Base-by-base conservation (phyloP, 2,329 filamentous ascomycete species). In the Colletotrichum simmondsii region DNA sequence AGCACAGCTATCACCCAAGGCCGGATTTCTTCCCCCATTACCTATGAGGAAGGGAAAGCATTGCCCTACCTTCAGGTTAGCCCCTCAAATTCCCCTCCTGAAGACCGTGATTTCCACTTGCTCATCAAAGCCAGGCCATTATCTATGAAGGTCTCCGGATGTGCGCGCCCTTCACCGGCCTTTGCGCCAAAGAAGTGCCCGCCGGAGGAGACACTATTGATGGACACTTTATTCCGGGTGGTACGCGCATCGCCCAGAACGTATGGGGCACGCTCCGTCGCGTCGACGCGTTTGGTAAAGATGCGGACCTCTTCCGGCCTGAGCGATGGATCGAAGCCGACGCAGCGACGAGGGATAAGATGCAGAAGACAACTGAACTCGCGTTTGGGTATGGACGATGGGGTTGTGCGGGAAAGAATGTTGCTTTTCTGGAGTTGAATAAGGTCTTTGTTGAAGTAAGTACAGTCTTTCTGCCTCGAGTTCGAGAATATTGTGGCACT, bases 241-340 rank as follows among this genome's bases (percentile, higher is more conserved):
- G 80, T 1, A 81, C 80, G 0, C 75, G 75, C 35, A 75, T 81
- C 8, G 78, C 74, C 64, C 81, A 82, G 60, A 84, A 82, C 65
- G 78, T 83, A 5, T 84, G 83, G 74, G 82, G 80, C 1, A 75
- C 86, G 14, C 81, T 85, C 64, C 79, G 80, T 19, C 78, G 82
- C 46, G 79, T 81, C 64, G 74, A 76, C n/a, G 76, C 82, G 16
- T 83, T 82, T 63, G 84, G 85, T 7, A 72, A 77, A 1, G 84
- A 87, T 70, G 81, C 83, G 2, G 77, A 82, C 32, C 68, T 83
- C 0, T 89, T 85, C 76, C 79, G 82, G 19, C 88, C 87, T 1
- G 87, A 87, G 58, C 81, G 88, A 46, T 89, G 87, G 85, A 74
- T 89, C 16, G 80, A 85, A 70, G 80, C 77, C 16, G 76, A 78